Evolutionary conservation across 768 basidiomycete species (phyloP).

Genomic region (Mycena kentingensis): DNA sequence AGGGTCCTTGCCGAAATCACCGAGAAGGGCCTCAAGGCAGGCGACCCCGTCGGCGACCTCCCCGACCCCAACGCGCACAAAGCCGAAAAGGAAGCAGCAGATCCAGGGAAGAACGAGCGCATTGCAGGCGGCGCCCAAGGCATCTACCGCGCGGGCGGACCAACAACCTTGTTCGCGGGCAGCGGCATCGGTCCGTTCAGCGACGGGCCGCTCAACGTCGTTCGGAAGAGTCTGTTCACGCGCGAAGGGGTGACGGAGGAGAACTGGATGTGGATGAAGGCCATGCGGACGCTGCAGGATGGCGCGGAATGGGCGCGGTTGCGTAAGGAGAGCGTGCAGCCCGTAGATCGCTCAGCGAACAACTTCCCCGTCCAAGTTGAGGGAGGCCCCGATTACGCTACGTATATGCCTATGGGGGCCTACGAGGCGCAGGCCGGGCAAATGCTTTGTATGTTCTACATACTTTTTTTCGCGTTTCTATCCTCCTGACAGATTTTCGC

Average conservation of each 20-base stretch:
- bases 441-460: conserved; percentile 68
- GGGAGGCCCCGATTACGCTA: conserved; percentile 25
- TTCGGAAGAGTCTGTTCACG: conserved; percentile 75
- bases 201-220: conserved; percentile 82
- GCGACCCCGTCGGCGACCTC: conserved; percentile 81
- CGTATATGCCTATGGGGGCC: conserved; percentile 57
- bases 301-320: conserved; percentile 65
- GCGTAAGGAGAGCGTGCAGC: conserved; percentile 54
- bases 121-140: conserved; percentile 56
- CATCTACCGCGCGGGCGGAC: conserved; percentile 88
- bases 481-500: conserved; percentile 4
- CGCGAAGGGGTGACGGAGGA: conserved; percentile 83
- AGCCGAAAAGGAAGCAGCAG: conserved; percentile 48
- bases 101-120: conserved; percentile 45
- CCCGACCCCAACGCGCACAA: conserved; percentile 67
- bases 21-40: conserved; percentile 79
- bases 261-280: conserved; percentile 90
- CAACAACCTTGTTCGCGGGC: conserved; percentile 88
- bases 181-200: conserved; percentile 86
- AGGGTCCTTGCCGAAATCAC: conserved; percentile 75
- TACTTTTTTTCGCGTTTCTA: neutral
- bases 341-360: conserved; percentile 47
- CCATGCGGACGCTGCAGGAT: conserved; percentile 62
- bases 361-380: conserved; percentile 28
- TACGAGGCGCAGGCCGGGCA: conserved; percentile 84